Conservation (phyloP, 2,329 filamentous ascomycete genomes). For the Fonsecaea multimorphosa region DNA sequence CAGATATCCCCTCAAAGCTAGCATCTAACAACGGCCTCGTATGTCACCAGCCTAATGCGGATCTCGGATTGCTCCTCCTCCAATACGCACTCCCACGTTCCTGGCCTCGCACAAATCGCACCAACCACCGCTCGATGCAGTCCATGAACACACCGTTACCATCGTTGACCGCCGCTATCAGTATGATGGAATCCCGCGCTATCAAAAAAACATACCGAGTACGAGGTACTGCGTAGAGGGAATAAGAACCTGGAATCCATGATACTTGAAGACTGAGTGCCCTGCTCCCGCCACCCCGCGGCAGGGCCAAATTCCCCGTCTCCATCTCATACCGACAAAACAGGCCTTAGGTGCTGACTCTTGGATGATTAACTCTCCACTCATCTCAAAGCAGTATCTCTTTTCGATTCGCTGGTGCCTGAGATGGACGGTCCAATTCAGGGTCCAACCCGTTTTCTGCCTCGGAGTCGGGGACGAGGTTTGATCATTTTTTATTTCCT, state of each 20-base stretch:
- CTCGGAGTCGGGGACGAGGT: not conserved
- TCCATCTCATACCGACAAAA: not conserved
- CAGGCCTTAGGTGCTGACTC: conserved; percentile 10
- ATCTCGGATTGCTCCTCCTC: conserved; percentile 8
- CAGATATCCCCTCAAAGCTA: too few relatives aligned
- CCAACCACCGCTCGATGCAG: not conserved
- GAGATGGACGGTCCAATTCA: not conserved
- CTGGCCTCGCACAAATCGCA: not conserved
- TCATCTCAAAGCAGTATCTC: conserved; percentile 12
- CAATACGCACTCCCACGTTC: conserved; percentile 16
- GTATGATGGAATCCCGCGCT: not conserved
- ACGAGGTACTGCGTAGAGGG: not conserved
- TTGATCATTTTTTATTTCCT: not conserved
- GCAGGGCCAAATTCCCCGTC: not conserved
- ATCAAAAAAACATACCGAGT: not conserved
- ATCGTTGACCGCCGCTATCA: not conserved
- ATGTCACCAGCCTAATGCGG: too few relatives aligned
- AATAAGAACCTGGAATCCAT: not conserved
- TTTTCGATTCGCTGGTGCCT: conserved; percentile 11
- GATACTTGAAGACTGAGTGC: not conserved
- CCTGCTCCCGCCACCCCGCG: not conserved
- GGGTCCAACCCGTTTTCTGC: not conserved
- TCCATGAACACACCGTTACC: not conserved
- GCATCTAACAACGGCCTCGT: too few relatives aligned
- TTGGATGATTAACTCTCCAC: conserved; percentile 18